A percentile compares a stretch with the other conserved stretches of the same genome.
Conservation (phyloP, 345 rosid genomes). For the sweet orange (Citrus sinensis) region DNA sequence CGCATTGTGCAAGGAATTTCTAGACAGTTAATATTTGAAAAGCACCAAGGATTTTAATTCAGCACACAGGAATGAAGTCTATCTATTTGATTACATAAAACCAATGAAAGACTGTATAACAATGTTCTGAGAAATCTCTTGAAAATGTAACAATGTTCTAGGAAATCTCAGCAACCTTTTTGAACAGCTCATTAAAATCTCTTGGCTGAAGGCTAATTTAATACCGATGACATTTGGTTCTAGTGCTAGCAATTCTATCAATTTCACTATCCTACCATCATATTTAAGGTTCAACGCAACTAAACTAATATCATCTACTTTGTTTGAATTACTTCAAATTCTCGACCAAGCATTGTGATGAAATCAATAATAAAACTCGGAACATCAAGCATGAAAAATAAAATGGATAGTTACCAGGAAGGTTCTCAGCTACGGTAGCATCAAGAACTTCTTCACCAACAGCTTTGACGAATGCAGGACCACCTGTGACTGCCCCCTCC, state of each 20-base stretch:
- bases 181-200: background rate
- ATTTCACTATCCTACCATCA: background rate
- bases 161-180: background rate
- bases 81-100: too few species aligned
- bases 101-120: too few species aligned
- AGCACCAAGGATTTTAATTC: too few species aligned
- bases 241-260: background rate
- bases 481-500: constrained; percentile 97
- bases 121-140: background rate
- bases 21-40: background rate
- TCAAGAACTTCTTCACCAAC: constrained; percentile 85
- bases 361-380: background rate
- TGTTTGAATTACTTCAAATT: background rate
- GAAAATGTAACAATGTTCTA: too few species aligned
- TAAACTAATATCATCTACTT: background rate
- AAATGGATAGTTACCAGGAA: constrained; percentile 60
- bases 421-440: constrained; percentile 87
- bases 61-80: too few species aligned
- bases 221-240: background rate
- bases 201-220: background rate
- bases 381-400: background rate
- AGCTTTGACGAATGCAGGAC: constrained; percentile 85
- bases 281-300: background rate
- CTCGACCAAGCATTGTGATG: background rate
- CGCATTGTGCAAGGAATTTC: background rate